phyloP scores from a whole-genome alignment of 1,139 yeast genomes.

The Pichia sp. region DNA sequence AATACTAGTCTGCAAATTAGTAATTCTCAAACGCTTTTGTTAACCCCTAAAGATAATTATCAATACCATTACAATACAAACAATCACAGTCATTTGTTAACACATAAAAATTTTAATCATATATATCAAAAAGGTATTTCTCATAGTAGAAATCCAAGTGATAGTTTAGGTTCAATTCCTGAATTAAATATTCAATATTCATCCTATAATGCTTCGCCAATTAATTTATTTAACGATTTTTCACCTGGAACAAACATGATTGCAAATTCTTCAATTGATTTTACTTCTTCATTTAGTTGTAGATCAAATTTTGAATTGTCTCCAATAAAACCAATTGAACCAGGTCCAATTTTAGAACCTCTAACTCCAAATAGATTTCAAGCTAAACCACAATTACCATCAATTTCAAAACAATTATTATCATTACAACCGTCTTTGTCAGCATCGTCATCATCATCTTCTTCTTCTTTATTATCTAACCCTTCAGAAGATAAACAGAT shows the following conservation, averaged over 20 bases:
- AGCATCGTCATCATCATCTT: neutral
- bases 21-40: neutral
- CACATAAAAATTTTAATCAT: neutral
- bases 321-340: conserved; percentile 44
- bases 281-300: conserved; percentile 57
- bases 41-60: neutral
- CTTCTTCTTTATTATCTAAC: neutral
- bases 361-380: conserved; percentile 41
- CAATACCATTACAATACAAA: neutral
- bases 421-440: conserved; percentile 24
- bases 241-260: neutral
- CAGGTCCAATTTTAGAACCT: conserved; percentile 46
- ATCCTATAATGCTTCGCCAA: conserved; percentile 22
- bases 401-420: conserved; percentile 14
- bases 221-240: conserved; percentile 9
- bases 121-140: neutral
- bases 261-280: conserved; percentile 21
- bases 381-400: conserved; percentile 8
- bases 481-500: no score
- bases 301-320: conserved; percentile 58
- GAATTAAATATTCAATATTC: conserved; percentile 37
- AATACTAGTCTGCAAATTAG: neutral
- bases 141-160: conserved; percentile 6
- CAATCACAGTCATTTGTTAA: neutral
- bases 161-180: conserved; percentile 30